Evolutionary conservation across 495 filamentous ascomycete genomes (phyloP).

Genomic region (Apodospora peruviana): DNA sequence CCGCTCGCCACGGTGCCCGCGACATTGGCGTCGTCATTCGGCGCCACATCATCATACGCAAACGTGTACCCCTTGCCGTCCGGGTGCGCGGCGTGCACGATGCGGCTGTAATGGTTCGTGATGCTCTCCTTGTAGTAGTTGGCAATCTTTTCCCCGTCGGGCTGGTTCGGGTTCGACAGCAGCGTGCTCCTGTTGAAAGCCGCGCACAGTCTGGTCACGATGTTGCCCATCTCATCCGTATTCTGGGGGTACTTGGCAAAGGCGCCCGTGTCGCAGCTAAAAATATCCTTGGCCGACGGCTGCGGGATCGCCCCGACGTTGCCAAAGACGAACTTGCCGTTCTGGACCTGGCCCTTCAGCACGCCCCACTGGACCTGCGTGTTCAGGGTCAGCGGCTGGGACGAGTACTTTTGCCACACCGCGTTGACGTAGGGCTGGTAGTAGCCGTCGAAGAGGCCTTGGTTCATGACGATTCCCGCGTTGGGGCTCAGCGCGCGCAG

Average conservation of each 20-base stretch:
- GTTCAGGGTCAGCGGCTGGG: conserved; percentile 49
- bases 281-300: conserved; percentile 60
- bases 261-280: conserved; percentile 64
- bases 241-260: conserved; percentile 45
- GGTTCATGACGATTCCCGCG: conserved; percentile 44
- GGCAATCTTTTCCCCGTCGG: conserved; percentile 37
- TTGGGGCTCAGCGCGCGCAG: conserved; percentile 65
- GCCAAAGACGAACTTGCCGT: conserved; percentile 46
- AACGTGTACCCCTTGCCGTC: conserved; percentile 69
- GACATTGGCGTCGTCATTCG: conserved; percentile 49
- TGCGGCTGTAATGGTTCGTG: conserved; percentile 68
- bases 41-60: conserved; percentile 71
- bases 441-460: conserved; percentile 52
- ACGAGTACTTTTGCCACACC: conserved; percentile 58
- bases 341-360: conserved; percentile 47
- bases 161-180: conserved; percentile 42
- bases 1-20: conserved; percentile 57
- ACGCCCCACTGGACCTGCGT: conserved; percentile 51
- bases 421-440: conserved; percentile 57
- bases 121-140: conserved; percentile 49
- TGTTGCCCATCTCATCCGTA: conserved; percentile 38
- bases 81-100: conserved; percentile 58
- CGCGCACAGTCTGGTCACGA: conserved; percentile 62
- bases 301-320: conserved; percentile 45
- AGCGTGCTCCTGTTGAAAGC: conserved; percentile 65